A percentile compares a stretch with the other conserved stretches of the same genome.
These are phyloP conservation scores for Aspergillus caelatus DNA, from an alignment of 2,329 filamentous ascomycete species.

Conservation along the genomic window DNA sequence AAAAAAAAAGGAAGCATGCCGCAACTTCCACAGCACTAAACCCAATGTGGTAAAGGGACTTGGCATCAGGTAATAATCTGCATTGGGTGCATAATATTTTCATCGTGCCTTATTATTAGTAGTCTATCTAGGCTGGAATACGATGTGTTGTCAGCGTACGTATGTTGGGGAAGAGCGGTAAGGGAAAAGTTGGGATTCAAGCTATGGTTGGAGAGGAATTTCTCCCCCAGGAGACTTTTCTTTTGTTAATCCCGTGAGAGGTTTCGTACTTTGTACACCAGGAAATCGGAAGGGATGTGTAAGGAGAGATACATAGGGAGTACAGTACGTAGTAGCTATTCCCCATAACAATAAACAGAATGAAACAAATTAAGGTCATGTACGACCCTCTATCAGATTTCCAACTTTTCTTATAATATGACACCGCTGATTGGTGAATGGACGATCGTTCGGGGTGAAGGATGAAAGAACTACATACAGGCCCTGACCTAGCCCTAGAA, in stretches of 20 bases:
- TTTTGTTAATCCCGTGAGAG: not conserved
- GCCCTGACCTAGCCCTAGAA: not conserved
- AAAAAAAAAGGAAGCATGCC: not conserved
- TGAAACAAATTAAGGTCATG: not conserved
- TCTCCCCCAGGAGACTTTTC: not conserved
- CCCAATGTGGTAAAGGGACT: not conserved
- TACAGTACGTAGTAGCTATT: not conserved
- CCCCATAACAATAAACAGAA: not conserved
- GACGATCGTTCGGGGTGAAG: not conserved
- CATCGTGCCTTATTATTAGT: not conserved
- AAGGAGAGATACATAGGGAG: not conserved
- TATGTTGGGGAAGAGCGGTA: conserved; percentile 1
- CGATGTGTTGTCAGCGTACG: not conserved
- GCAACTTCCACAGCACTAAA: not conserved
- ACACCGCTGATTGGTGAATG: not conserved
- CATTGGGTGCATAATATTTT: not conserved
- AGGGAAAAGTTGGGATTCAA: not conserved
- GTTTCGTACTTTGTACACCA: not conserved
- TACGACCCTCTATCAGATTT: not conserved
- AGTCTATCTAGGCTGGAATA: not conserved
- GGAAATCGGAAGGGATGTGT: not conserved
- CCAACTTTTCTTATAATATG: not conserved
- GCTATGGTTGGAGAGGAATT: not conserved
- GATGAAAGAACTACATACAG: not conserved
- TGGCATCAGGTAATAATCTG: conserved; percentile 3